Percentiles rank a stretch among this genome's conserved stretches.
Evolutionary conservation across 2,329 filamentous ascomycete genomes (phyloP).

Genomic region (Fusarium camptoceras): DNA sequence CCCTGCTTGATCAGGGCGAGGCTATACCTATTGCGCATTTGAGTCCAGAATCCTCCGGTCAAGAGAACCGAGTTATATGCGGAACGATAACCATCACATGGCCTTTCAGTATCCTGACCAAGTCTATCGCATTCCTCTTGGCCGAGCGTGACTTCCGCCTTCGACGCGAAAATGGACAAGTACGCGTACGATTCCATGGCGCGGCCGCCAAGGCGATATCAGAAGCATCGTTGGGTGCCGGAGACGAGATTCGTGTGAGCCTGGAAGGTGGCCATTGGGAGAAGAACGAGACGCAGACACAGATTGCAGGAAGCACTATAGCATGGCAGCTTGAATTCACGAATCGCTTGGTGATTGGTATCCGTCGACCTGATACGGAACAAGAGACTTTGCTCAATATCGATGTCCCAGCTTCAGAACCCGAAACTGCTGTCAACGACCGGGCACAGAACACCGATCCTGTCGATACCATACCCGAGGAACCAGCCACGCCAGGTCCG

Average conservation of each 20-base stretch:
- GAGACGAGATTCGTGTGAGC: slow-evolving; percentile 77
- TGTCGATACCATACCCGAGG: slow-evolving; percentile 22
- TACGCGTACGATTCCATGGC: slow-evolving; percentile 80
- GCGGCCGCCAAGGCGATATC: slow-evolving; percentile 76
- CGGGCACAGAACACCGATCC: slow-evolving; percentile 6
- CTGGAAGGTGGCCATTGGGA: slow-evolving; percentile 77
- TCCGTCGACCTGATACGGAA: slow-evolving; percentile 57
- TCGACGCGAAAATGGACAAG: slow-evolving; percentile 80
- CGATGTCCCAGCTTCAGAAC: slow-evolving; percentile 50
- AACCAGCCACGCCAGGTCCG: slow-evolving; percentile 33
- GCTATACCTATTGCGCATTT: slow-evolving; percentile 68
- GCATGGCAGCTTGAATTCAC: slow-evolving; percentile 71
- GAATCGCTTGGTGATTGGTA: slow-evolving; percentile 60
- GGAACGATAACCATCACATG: slow-evolving; percentile 87
- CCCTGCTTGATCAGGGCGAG: slow-evolving; percentile 47
- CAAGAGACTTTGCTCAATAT: slow-evolving; percentile 65
- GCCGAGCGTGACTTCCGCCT: slow-evolving; percentile 87
- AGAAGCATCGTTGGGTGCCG: slow-evolving; percentile 76
- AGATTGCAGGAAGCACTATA: slow-evolving; percentile 63
- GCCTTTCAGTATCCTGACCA: slow-evolving; percentile 86
- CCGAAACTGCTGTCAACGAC: slow-evolving; percentile 37
- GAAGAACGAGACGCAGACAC: slow-evolving; percentile 61
- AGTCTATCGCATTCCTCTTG: slow-evolving; percentile 80
- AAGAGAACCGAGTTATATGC: slow-evolving; percentile 62
- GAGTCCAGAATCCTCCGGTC: slow-evolving; percentile 59